Conservation (phyloP, 805 yeast species). For the Millerozyma miso region DNA sequence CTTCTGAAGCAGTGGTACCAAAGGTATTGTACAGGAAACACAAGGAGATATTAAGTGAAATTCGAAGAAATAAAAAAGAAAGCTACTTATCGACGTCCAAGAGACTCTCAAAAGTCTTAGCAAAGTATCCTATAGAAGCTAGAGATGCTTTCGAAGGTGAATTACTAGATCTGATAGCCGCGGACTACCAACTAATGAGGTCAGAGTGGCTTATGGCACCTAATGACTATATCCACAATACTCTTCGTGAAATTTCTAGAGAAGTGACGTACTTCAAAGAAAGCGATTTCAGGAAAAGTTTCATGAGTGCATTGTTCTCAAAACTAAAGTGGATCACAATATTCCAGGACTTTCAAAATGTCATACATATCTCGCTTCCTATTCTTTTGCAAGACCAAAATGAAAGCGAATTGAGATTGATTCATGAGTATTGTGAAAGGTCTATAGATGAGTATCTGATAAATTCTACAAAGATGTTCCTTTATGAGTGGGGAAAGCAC, state of each 20-base stretch:
- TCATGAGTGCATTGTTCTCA: slow-evolving; percentile 14
- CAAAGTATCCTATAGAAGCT: slow-evolving; percentile 17
- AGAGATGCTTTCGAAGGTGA: slow-evolving; percentile 10
- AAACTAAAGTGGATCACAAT: slow-evolving; percentile 29
- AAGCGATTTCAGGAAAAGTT: slow-evolving; percentile 14
- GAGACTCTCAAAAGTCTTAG: slow-evolving; percentile 14
- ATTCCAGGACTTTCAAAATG: slow-evolving; percentile 20
- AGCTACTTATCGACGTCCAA: slow-evolving; percentile 5
- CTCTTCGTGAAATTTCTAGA: slow-evolving; percentile 10
- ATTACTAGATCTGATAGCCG: slow-evolving; percentile 10
- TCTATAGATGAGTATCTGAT: slow-evolving; percentile 16
- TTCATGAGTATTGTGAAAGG: slow-evolving; percentile 16
- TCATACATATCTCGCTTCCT: slow-evolving; percentile 18
- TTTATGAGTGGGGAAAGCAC: slow-evolving; percentile 23
- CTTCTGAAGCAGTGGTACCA: background rate
- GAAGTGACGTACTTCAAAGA: slow-evolving; percentile 18
- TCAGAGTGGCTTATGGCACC: slow-evolving; percentile 14
- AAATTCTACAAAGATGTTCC: slow-evolving; percentile 17
- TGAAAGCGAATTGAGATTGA: slow-evolving; percentile 10
- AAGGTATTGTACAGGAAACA: slow-evolving; percentile 9
- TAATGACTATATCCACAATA: slow-evolving; percentile 11
- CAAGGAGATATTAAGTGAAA: slow-evolving; percentile 6
- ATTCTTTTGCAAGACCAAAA: slow-evolving; percentile 10
- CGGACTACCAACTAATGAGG: slow-evolving; percentile 13
- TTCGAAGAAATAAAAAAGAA: slow-evolving; percentile 6